Percentiles rank a stretch among this genome's conserved stretches.
Evolutionary conservation across 176 grass and related monocot species (phyloP).

Genomic region (Raddia guianensis): DNA sequence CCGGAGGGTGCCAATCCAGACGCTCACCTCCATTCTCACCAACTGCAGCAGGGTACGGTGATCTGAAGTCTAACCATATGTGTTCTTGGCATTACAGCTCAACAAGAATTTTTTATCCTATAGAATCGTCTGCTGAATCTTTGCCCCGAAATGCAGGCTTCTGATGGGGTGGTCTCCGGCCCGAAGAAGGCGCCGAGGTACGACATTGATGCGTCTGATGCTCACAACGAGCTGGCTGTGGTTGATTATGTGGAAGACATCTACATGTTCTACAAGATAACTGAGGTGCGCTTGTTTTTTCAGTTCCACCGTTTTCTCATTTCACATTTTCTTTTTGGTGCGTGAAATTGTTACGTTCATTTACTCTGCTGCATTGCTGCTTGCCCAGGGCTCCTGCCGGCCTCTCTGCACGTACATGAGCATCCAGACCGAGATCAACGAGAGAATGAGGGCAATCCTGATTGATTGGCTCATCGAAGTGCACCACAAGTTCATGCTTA

Average conservation of each 20-base stretch:
- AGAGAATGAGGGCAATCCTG: slow-evolving; percentile 73
- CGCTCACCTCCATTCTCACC: slow-evolving; percentile 25
- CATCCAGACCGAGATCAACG: slow-evolving; percentile 56
- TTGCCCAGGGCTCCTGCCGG: slow-evolving; percentile 54
- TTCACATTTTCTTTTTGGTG: neutral
- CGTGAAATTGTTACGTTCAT: neutral
- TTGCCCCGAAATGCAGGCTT: slow-evolving; percentile 43
- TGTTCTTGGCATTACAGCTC: neutral
- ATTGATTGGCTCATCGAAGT: slow-evolving; percentile 78
- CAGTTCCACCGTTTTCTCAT: neutral
- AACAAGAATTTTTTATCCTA: neutral
- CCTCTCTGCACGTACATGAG: slow-evolving; percentile 61
- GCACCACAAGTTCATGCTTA: slow-evolving; percentile 66
- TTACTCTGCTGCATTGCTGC: slow-evolving; percentile 12
- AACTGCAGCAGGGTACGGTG: slow-evolving; percentile 53
- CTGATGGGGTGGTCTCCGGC: slow-evolving; percentile 44
- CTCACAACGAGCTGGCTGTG: slow-evolving; percentile 66
- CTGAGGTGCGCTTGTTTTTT: slow-evolving; percentile 56
- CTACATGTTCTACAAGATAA: slow-evolving; percentile 72
- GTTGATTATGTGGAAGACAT: slow-evolving; percentile 83
- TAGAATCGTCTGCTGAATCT: neutral
- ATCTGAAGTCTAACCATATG: neutral
- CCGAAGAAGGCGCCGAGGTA: slow-evolving; percentile 31
- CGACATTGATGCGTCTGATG: slow-evolving; percentile 69
- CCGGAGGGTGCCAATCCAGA: slow-evolving; percentile 36